These are phyloP conservation scores for Rubroshorea leprosula DNA, from an alignment of 345 rosid species.

Conservation along the genomic window DNA sequence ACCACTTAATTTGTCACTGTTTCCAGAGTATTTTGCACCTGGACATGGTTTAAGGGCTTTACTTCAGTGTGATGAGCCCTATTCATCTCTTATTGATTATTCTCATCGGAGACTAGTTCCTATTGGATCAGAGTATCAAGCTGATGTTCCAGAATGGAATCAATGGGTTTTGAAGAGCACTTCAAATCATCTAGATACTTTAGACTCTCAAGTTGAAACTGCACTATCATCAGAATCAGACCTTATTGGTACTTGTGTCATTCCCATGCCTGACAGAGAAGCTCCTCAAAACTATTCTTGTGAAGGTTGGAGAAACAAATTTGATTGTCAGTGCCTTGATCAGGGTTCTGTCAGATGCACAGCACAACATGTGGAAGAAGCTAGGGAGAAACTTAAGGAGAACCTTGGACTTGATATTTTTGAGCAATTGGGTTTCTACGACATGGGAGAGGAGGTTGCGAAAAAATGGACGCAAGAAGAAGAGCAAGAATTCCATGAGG, in stretches of 20 bases:
- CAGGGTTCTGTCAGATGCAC: conserved; percentile 36
- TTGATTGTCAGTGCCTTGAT: conserved; percentile 33
- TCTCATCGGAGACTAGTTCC: conserved; percentile 35
- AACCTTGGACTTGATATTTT: conserved; percentile 34
- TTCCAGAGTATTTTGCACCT: conserved; percentile 43
- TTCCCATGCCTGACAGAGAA: conserved; percentile 43
- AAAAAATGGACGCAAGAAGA: conserved; percentile 40
- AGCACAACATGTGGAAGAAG: conserved; percentile 37
- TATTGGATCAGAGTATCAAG: too few species aligned
- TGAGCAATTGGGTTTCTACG: conserved; percentile 36
- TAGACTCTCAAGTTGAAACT: conserved; percentile 12
- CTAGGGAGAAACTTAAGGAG: conserved; percentile 38
- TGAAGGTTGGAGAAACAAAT: conserved; percentile 14
- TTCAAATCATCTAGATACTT: conserved; percentile 7
- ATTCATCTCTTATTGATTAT: conserved; percentile 24
- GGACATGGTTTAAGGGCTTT: conserved; percentile 22
- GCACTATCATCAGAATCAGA: conserved; percentile 4
- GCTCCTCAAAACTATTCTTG: conserved; percentile 12
- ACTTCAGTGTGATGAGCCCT: conserved; percentile 29
- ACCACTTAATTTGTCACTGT: conserved; percentile 20
- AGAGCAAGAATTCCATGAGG: conserved; percentile 28
- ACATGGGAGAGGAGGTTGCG: conserved; percentile 56
- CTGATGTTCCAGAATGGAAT: conserved; percentile 45
- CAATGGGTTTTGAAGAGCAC: conserved; percentile 6
- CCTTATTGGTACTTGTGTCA: conserved; percentile 42